These are phyloP conservation scores for Stephania japonica DNA, from an alignment of 164 flowering plant species.

Conservation along the genomic window DNA sequence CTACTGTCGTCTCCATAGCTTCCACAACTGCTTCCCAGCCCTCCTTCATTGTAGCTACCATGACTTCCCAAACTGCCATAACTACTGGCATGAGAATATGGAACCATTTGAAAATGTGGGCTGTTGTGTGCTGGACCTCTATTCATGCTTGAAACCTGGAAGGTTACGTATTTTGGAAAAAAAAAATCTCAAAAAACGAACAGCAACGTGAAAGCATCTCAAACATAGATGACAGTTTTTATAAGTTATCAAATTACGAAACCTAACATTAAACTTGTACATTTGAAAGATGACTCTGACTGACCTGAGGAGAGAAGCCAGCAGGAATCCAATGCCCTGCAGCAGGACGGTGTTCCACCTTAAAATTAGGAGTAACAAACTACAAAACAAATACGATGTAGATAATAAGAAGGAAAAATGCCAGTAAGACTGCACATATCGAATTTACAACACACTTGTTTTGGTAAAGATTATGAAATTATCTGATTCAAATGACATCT, in stretches of 20 bases:
- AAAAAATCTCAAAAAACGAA: neutral
- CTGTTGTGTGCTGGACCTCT: conserved; percentile 43
- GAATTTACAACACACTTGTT: neutral
- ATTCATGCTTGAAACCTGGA: conserved; percentile 56
- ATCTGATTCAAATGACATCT: neutral
- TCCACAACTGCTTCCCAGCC: conserved; percentile 85
- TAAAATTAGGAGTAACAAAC: conserved; percentile 77
- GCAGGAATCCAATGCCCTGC: conserved; percentile 99
- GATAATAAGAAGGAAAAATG: neutral
- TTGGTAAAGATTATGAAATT: neutral
- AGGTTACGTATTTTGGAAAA: neutral
- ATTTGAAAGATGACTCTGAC: conserved; percentile 31
- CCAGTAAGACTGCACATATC: neutral
- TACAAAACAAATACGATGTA: conserved; percentile 20
- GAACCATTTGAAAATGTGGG: conserved; percentile 56
- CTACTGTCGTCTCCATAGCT: conserved; percentile 73
- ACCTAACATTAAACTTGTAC: neutral
- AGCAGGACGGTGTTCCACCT: conserved; percentile 90
- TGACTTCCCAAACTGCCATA: conserved; percentile 95
- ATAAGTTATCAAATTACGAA: neutral
- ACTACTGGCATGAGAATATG: conserved; percentile 65
- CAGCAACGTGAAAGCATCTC: neutral
- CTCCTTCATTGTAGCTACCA: conserved; percentile 83
- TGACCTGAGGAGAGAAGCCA: conserved; percentile 96
- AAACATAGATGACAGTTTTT: neutral